These are phyloP conservation scores for Austroboletus olivaceoglutinosus DNA, from an alignment of 1,284 basidiomycete species.

Conservation along the genomic window DNA sequence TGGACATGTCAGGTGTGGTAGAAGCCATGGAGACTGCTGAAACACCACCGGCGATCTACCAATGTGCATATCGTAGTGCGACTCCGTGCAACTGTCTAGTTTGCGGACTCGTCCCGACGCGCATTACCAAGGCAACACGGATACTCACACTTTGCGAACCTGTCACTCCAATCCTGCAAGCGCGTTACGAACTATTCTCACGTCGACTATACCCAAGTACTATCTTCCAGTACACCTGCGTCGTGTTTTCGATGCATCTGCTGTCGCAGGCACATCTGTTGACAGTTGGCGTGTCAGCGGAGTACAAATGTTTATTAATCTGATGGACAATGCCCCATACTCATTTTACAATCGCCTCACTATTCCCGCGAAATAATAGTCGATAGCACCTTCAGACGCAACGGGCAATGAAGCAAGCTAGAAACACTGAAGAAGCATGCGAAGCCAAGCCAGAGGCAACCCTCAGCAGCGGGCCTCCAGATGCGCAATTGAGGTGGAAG, in stretches of 20 bases:
- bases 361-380: too few relatives aligned
- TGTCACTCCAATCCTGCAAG: neutral
- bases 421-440: too few relatives aligned
- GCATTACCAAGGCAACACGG: neutral
- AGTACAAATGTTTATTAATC: neutral
- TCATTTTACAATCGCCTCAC: too few relatives aligned
- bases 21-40: neutral
- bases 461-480: too few relatives aligned
- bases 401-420: too few relatives aligned
- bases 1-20: neutral
- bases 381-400: too few relatives aligned
- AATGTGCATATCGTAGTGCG: too few relatives aligned
- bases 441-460: too few relatives aligned
- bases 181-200: too few relatives aligned
- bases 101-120: neutral
- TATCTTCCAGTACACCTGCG: neutral
- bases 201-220: neutral
- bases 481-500: too few relatives aligned
- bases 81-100: neutral
- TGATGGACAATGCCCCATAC: too few relatives aligned
- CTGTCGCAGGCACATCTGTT: neutral
- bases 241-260: too few relatives aligned
- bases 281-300: neutral
- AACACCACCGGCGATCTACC: neutral
- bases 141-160: neutral